phyloP scores from a whole-genome alignment of 441 rosid species.

The Syzygium malaccense region DNA sequence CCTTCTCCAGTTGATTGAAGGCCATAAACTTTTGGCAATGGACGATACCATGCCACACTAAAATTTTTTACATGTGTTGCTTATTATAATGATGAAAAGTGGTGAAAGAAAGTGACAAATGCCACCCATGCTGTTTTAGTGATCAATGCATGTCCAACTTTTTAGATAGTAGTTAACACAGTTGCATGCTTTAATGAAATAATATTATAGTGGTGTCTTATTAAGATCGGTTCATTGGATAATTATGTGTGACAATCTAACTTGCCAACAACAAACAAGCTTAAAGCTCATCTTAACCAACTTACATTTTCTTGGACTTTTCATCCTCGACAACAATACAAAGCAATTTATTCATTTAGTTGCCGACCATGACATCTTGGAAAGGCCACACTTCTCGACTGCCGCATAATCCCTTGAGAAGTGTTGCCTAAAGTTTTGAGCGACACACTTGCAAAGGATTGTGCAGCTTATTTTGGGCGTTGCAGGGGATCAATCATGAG shows the following conservation, averaged over 20 bases:
- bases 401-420: not conserved
- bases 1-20: not conserved
- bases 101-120: not conserved
- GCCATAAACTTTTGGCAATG: not conserved
- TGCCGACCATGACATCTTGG: not conserved
- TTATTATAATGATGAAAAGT: not conserved
- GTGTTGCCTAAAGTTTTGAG: not conserved
- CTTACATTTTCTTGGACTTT: not conserved
- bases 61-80: not conserved
- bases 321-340: not conserved
- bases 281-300: not conserved
- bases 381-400: not conserved
- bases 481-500: not conserved
- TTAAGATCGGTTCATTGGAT: not conserved
- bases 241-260: not conserved
- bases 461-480: not conserved
- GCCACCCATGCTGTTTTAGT: not conserved
- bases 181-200: not conserved
- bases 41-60: not conserved
- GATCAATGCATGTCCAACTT: not conserved
- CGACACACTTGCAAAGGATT: not conserved
- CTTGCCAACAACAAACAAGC: not conserved
- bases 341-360: not conserved
- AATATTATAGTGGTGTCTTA: not conserved
- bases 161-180: not conserved